A percentile compares a stretch with the other conserved stretches of the same genome.
These are phyloP conservation scores for Neofusicoccum ribis DNA, from an alignment of 2,329 filamentous ascomycete genomes.

Conservation along the genomic window DNA sequence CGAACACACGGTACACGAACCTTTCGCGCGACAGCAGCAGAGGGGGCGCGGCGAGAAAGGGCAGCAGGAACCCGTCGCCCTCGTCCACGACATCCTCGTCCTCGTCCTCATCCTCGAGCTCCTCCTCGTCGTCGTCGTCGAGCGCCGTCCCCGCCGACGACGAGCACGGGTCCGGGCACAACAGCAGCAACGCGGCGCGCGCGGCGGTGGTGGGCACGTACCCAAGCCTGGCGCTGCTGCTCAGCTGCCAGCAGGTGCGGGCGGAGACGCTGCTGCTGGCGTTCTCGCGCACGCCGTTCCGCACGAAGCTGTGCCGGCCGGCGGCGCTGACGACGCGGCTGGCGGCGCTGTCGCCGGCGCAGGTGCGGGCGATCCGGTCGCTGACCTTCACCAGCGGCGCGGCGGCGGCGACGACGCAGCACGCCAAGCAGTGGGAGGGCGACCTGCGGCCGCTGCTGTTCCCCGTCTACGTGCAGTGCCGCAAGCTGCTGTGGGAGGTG, in stretches of 20 bases:
- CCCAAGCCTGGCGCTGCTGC: conserved; percentile 14
- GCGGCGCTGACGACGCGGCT: conserved; percentile 14
- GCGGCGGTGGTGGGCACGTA: not conserved
- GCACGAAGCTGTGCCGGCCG: conserved; percentile 14
- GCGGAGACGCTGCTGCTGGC: conserved; percentile 17
- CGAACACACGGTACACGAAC: not conserved
- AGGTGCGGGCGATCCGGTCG: conserved; percentile 9
- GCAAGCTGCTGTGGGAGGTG: conserved; percentile 19
- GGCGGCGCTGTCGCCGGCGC: conserved; percentile 8
- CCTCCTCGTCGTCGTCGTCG: not conserved
- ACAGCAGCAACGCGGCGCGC: not conserved
- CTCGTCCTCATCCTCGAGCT: not conserved
- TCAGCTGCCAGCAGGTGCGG: conserved; percentile 21
- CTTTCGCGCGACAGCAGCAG: not conserved
- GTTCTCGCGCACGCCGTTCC: conserved; percentile 20
- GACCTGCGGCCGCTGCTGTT: conserved; percentile 18
- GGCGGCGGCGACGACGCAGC: not conserved
- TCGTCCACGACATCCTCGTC: not conserved
- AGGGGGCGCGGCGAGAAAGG: not conserved
- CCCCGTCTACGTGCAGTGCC: conserved; percentile 20
- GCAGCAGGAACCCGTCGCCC: not conserved
- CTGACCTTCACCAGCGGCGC: conserved; percentile 8
- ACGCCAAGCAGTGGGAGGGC: conserved; percentile 13
- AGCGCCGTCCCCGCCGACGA: conserved; percentile 1
- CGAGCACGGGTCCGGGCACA: not conserved